These are phyloP conservation scores for Nicotiana noctiflora DNA, from an alignment of 257 asterid species.

Conservation along the genomic window DNA sequence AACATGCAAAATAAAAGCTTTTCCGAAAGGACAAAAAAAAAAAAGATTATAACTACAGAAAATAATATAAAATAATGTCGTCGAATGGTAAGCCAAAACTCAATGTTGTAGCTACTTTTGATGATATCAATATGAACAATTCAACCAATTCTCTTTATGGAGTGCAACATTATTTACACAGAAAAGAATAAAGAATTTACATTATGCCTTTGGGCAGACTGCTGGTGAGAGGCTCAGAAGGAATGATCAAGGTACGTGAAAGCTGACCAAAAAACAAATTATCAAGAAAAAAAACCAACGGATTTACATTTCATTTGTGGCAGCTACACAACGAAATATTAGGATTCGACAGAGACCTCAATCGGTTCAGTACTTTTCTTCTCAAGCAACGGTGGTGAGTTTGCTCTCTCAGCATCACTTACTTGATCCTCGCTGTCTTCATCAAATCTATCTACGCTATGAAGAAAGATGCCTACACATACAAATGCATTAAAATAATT, in stretches of 20 bases:
- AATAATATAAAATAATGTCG: background rate
- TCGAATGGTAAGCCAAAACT: background rate
- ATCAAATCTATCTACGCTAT: constrained; percentile 57
- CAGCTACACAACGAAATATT: background rate
- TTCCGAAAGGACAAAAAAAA: background rate
- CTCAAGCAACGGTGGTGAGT: constrained; percentile 54
- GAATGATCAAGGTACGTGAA: background rate
- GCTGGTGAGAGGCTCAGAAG: background rate
- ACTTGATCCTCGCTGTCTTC: constrained; percentile 47
- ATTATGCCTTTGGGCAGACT: background rate
- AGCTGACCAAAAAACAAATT: background rate
- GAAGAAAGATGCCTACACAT: constrained; percentile 59
- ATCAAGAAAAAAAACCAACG: background rate
- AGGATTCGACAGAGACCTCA: constrained; percentile 11
- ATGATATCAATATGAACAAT: background rate
- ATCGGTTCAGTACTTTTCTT: constrained; percentile 30
- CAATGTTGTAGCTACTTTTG: background rate
- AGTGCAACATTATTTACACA: background rate
- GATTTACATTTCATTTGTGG: background rate
- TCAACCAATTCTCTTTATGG: background rate
- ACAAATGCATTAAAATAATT: background rate
- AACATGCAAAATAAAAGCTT: background rate
- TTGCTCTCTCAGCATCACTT: constrained; percentile 30
- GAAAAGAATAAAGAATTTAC: background rate
- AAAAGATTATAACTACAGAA: background rate